Evolutionary conservation across 83 land plant genomes (phyloP).

Genomic region (Isoetes engelmannii): DNA sequence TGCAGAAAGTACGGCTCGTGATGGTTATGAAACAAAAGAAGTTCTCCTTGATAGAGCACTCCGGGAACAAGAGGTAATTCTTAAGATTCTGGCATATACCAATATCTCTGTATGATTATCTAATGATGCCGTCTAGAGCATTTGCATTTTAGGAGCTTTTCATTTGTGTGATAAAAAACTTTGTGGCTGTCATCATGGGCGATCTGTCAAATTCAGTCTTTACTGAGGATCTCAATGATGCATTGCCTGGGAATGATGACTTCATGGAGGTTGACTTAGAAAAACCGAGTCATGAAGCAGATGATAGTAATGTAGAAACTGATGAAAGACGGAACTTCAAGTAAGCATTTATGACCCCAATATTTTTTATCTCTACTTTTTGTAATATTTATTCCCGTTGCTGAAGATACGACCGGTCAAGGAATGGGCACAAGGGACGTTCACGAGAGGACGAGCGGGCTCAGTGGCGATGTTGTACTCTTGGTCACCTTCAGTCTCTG

Average conservation of each 20-base stretch:
- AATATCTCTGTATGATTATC: background rate
- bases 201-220: slow-evolving; percentile 35
- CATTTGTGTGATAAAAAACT: slow-evolving; percentile 47
- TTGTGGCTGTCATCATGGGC: slow-evolving; percentile 44
- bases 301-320: background rate
- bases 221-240: background rate
- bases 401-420: background rate
- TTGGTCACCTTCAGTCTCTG: slow-evolving; percentile 66
- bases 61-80: slow-evolving; percentile 62
- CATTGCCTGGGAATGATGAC: slow-evolving; percentile 18
- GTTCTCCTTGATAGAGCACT: slow-evolving; percentile 67
- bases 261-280: slow-evolving; percentile 43
- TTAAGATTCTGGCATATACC: background rate
- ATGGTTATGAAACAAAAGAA: slow-evolving; percentile 67
- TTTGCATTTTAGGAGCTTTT: slow-evolving; percentile 44
- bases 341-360: background rate
- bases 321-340: background rate
- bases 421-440: background rate
- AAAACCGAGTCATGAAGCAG: slow-evolving; percentile 44
- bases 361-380: background rate
- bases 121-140: background rate
- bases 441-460: slow-evolving; percentile 44
- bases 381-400: background rate
- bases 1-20: slow-evolving; percentile 51
- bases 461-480: slow-evolving; percentile 60